Percentiles rank a stretch among this genome's conserved stretches.
Evolutionary conservation across 1,284 basidiomycete genomes (phyloP).

Genomic region (Boletus mariae): DNA sequence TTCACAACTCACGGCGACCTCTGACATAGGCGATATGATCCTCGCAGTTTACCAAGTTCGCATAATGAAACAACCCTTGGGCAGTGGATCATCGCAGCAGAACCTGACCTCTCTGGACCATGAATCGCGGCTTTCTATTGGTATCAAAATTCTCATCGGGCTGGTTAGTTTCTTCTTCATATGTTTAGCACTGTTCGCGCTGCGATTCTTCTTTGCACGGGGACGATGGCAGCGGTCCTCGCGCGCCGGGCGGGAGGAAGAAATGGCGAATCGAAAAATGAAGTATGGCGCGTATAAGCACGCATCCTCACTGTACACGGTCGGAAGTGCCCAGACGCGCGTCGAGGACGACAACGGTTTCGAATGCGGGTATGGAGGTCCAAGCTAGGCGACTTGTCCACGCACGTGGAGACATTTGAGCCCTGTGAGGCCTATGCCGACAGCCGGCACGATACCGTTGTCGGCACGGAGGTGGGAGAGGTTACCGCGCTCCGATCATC

Average conservation of each 20-base stretch:
- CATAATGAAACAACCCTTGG: constrained; percentile 56
- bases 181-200: constrained; percentile 49
- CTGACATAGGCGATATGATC: constrained; percentile 56
- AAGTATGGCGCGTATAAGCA: constrained; percentile 27
- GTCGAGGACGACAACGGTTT: constrained; percentile 22
- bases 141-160: constrained; percentile 57
- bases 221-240: constrained; percentile 29
- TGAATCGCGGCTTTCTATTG: constrained; percentile 46
- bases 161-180: constrained; percentile 54
- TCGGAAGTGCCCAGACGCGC: constrained; percentile 34
- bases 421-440: constrained; percentile 25
- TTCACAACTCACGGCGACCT: constrained; percentile 33
- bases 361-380: neutral
- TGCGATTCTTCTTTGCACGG: constrained; percentile 48
- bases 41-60: constrained; percentile 67
- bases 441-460: constrained; percentile 27
- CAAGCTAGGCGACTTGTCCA: neutral
- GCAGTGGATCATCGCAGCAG: constrained; percentile 14
- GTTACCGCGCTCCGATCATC: constrained; percentile 11
- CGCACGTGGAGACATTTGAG: constrained; percentile 12
- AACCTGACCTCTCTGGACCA: constrained; percentile 4
- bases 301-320: constrained; percentile 33
- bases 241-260: neutral
- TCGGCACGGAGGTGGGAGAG: constrained; percentile 29
- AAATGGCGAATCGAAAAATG: constrained; percentile 8